Base-by-base conservation (phyloP, 1,284 basidiomycete species). In the Rhizopogon parksii region DNA sequence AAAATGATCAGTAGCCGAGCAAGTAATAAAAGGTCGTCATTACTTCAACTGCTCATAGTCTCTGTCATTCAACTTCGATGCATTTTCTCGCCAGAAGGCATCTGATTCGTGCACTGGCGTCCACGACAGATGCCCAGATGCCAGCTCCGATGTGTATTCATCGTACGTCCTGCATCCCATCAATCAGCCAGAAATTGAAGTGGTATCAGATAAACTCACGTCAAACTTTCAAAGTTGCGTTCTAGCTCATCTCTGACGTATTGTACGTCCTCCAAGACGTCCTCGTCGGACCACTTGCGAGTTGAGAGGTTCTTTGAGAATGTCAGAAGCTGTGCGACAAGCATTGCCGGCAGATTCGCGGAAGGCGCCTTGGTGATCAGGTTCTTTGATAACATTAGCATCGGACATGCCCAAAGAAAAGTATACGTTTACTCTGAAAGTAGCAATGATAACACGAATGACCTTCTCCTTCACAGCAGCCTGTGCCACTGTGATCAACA, bases 31-130 rank as follows among this genome's bases (percentile, higher is more conserved):
- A 19, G 37, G 38, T 42, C 59, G 47, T 49, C 63, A 68, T 27
- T 56, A 93, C 91, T 87, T 92, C 53, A 95, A 76, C 55, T 90
- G 84, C 59, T 85, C 82, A 55, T 84, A 79, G 62, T 90, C 84
- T 52, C 79, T 82, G 56, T 95, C 91, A 58, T 91, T 89, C 46
- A 97, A 70, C 64, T 84, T 91, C 5, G 71, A 70, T 0, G 88
- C 92, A 63, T 99, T 98, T 71, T 95, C 92, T 63, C 90, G 91
- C 95, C 95, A 99, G 71, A 99, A 99, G 47, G 93, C 84, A 53
- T 98, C 95, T 6, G 90, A 91, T 63, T 94, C 90, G 65, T 99
- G 96, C 15, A 93, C 90, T 4, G 95, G 95, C 5, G 92, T 87
- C 91, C 94, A 98, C 4, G 91, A 88, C 11, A 99, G 72, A 65